Evolutionary conservation across 2,329 filamentous ascomycete species (phyloP), one percentile per base, ranked within the genome.

Genomic region (Bisporella sp.): DNA sequence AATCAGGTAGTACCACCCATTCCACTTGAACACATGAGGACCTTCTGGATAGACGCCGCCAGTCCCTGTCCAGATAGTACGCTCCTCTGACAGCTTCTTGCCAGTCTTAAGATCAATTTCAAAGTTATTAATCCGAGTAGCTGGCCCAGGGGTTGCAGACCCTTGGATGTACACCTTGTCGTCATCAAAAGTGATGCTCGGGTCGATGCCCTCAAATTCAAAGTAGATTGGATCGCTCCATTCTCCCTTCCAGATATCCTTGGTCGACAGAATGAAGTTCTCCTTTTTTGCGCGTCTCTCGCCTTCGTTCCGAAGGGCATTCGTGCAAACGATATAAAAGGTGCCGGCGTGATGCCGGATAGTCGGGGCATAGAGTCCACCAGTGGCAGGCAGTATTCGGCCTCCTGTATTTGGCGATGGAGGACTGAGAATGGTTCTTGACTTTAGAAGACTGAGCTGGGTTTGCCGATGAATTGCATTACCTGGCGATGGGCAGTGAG

Each of bases 1-100:
- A n/a, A 78, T 64, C 3, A 78, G 64, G 52, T 78, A 79, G 55
- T 76, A 78, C 54, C 68, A 78, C 0, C 64, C 68, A 28, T 75
- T 74, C 21, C 71, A 72, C 40, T 67, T 68, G 57, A 74, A 76
- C 31, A 80, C 71, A 43, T 79, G 76, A 0, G 77, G 77, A 0
- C 77, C 78, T 52, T 79, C 77, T 21, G 21, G 21, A 21, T 21
- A 21, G 3, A 21, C 21, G 21, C 21, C 21, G 21, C 21, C 21
- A 21, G 21, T 21, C 21, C 21, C 21, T 21, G 21, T 21, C 21
- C 21, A 21, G 21, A 21, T 21, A 21, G 21, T 21, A 3, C 21
- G 21, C 21, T 21, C 21, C 21, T 21, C 21, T 21, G 21, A 21
- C 21, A 21, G 21, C 21, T 21, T 21, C 21, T 21, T 21, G 3